A percentile compares a stretch with the other conserved stretches of the same genome.
Conservation (phyloP, 768 basidiomycete genomes). For the Lactarius quietus region DNA sequence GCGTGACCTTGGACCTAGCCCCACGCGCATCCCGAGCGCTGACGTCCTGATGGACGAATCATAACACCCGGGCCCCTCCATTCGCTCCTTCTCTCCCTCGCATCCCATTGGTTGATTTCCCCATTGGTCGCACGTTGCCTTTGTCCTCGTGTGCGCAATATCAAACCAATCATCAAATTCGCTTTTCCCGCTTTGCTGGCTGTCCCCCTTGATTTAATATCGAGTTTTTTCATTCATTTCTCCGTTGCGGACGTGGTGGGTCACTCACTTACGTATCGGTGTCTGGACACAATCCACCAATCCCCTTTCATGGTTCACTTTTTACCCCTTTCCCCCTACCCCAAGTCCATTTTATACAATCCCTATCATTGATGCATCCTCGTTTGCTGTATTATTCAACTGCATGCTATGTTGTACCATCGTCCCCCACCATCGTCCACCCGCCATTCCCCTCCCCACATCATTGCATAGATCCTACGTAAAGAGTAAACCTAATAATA, state of each 20-base stretch:
- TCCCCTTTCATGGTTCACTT: not conserved
- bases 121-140: not conserved
- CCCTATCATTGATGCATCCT: not conserved
- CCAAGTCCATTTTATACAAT: not conserved
- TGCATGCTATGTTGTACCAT: slow-evolving; percentile 9
- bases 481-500: slow-evolving; percentile 9
- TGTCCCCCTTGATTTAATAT: not conserved
- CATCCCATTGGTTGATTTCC: not conserved
- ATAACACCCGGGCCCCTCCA: slow-evolving; percentile 4
- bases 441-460: not conserved
- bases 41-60: slow-evolving; percentile 27
- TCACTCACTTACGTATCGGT: slow-evolving; percentile 8
- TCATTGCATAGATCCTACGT: slow-evolving; percentile 17
- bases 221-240: not conserved
- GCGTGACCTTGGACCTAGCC: slow-evolving; percentile 28
- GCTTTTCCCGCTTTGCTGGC: not conserved
- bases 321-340: not conserved
- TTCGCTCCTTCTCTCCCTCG: not conserved
- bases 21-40: not conserved
- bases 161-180: not conserved
- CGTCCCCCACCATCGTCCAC: no score
- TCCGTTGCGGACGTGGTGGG: not conserved
- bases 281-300: not conserved
- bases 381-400: slow-evolving; percentile 7
- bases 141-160: not conserved